Evolutionary conservation across 768 basidiomycete species (phyloP), one percentile per base, ranked within the genome.

Genomic region (Strobilomyces confusus): DNA sequence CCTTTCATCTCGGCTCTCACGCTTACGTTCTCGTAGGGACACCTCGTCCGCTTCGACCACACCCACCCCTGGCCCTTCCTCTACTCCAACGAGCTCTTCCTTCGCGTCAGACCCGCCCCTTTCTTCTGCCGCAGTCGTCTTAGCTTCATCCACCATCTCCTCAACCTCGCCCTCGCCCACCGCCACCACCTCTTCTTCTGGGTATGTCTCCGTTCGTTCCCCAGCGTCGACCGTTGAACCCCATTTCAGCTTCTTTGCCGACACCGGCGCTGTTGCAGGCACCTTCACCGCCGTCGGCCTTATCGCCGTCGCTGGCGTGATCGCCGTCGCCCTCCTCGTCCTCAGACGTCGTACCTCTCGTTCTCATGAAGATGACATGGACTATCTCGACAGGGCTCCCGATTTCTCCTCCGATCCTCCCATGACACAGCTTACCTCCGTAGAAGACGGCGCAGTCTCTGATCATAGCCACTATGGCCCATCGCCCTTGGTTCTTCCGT

Each of bases 241-340:
- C 26, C 23, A 1, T 40, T 19, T 22, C 49, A 80, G 79, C 53
- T 80, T 80, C 71, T 73, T 78, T 58, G 57, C 69, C 43, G 73
- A 77, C 57, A 76, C 72, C 47, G 75, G 70, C 33, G 79, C 76
- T 0, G 75, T 79, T 19, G 79, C 74, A 0, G 76, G 72, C 37
- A 74, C 72, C 0, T 80, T 80, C 54, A 68, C 73, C 37, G 66
- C 72, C 51, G 69, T 73, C 48, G 75, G 73, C 44, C 57, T 80
- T 3, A 52, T 75, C 9, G 66, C 55, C 19, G 13, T 74, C 40
- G 71, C 66, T 19, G 57, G 67, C 19, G 26, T 77, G 45, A 58
- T 71, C 20, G 69, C 63, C 29, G 54, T 59, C 44, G 54, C 61
- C 5, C 52, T 72, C 48, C 38, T 72, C 50, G 58, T 70, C 47